Base-by-base conservation (phyloP, 805 yeast genomes). In the Myxozyma monticola region DNA sequence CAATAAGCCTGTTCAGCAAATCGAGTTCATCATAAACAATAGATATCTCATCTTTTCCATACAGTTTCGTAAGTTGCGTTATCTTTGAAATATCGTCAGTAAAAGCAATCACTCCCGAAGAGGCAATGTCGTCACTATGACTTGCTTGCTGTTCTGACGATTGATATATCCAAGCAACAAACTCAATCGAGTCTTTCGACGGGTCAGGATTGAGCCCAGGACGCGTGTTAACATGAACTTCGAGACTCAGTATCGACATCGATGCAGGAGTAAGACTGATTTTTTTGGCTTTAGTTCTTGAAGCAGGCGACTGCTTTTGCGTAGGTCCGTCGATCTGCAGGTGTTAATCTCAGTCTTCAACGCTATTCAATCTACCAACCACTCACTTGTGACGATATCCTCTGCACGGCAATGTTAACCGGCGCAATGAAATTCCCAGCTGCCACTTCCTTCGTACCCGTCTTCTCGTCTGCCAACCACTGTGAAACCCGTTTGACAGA, bases 121-220 rank as follows among this genome's bases (percentile, higher is more conserved):
- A 7, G 14, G 22, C 31, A 15, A 15, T 36, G 20, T 39, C 38
- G 17, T 31, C n/a, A 15, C 38, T 14, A 4, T 42, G 52, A 22
- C 22, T 31, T 20, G n/a, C 35, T 4, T 37, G 40, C 25, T 17
- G 24, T 4, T 14, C 29, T 9, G 60, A 48, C 4, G 49, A 26
- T 37, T 55, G 46, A 38, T 78, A 74, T 17, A 71, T 73, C 84
- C 91, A 89, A 56, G 84, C 76, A 0, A 89, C 75, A 6, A 82
- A 75, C 0, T 67, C 54, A 0, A 90, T 71, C 1, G 77, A 71
- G 65, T 91, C 95, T 1, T 57, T 37, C 2, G 60, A 49, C 0
- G 96, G 95, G 60, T 88, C 84, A 0, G 97, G 91, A 9, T 71
- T 65, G 6, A 68, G 71, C 0, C 66, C 74, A 1, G 42, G 51